Evolutionary conservation across 202 grass and related monocot genomes (phyloP).

Genomic region (Cymbopogon flexuosus): DNA sequence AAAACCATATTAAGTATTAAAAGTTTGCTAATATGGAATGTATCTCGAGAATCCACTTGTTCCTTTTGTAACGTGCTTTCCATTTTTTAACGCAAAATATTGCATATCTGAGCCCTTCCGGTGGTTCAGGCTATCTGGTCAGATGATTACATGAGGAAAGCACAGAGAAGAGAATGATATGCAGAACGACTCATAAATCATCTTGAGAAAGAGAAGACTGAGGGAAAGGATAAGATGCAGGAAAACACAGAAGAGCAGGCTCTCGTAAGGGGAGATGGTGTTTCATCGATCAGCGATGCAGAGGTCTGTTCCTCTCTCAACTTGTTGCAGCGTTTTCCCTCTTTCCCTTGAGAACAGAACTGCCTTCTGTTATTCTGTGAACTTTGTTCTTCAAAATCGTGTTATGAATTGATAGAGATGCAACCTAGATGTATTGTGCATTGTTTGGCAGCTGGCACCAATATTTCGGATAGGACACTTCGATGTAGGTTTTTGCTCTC

Average conservation of each 20-base stretch:
- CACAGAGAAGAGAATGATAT: neutral
- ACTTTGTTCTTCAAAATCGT: neutral
- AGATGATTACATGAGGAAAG: neutral
- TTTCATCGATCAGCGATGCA: neutral
- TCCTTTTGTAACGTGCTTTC: neutral
- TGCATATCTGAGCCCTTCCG: neutral
- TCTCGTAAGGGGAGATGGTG: neutral
- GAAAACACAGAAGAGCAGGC: neutral
- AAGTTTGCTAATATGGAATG: neutral
- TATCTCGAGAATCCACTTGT: neutral
- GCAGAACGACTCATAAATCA: neutral
- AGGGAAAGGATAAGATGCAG: neutral
- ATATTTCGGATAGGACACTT: neutral
- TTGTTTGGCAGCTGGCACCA: neutral
- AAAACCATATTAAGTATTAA: neutral
- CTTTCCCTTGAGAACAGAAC: neutral
- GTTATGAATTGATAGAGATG: neutral
- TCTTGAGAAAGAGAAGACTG: neutral
- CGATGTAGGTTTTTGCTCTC: neutral
- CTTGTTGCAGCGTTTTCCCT: neutral
- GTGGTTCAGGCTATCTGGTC: neutral
- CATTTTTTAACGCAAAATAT: neutral
- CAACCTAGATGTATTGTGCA: neutral
- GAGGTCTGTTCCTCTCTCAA: conserved; percentile 5
- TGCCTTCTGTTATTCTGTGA: neutral